Conservation (phyloP, 208 protist species). For the Trypanosoma theileri region DNA sequence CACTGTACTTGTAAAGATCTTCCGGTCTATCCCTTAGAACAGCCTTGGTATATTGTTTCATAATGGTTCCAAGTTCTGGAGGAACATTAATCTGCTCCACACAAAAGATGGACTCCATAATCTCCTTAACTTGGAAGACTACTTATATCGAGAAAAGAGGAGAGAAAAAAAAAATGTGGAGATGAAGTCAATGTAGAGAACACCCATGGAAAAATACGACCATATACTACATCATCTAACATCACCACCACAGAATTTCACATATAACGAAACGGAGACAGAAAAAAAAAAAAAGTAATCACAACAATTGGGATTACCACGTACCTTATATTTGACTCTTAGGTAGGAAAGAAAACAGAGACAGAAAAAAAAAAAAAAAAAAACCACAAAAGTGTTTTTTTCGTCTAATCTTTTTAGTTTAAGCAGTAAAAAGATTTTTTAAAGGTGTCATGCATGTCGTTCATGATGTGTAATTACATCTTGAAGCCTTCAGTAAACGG, state of each 20-base stretch:
- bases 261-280: background rate
- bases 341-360: too few species aligned
- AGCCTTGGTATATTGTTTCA: slow-evolving; percentile 93
- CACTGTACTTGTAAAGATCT: slow-evolving; percentile 91
- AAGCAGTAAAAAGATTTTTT: too few species aligned
- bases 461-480: too few species aligned
- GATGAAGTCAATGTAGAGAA: too few species aligned
- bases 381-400: too few species aligned
- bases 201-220: background rate
- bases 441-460: too few species aligned
- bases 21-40: slow-evolving; percentile 80
- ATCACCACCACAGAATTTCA: background rate
- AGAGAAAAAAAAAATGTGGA: slow-evolving; percentile 27
- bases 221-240: background rate
- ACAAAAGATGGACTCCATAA: slow-evolving; percentile 89
- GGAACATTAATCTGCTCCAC: slow-evolving; percentile 89
- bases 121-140: slow-evolving; percentile 6
- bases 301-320: background rate
- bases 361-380: too few species aligned
- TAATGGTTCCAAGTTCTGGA: slow-evolving; percentile 85
- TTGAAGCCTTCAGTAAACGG: too few species aligned
- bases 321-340: too few species aligned
- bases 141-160: slow-evolving; percentile 6
- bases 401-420: too few species aligned
- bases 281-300: background rate